phyloP scores from a whole-genome alignment of 2,329 filamentous ascomycete species.

The Botrytis fabae region DNA sequence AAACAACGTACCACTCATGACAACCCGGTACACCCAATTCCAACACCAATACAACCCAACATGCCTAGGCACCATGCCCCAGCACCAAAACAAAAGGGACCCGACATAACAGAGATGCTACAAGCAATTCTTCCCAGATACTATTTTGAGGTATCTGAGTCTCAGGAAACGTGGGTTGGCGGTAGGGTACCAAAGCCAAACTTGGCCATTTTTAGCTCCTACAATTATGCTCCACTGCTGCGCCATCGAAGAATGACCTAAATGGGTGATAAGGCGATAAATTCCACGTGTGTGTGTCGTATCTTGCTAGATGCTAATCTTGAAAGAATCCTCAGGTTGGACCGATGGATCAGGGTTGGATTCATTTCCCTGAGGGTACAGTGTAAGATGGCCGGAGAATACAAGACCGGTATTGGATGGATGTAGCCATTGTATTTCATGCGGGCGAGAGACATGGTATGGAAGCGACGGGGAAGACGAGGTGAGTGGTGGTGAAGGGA shows the following conservation, averaged over 20 bases:
- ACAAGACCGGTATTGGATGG: slow-evolving; percentile 20
- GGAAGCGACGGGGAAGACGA: not conserved
- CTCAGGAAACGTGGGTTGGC: not conserved
- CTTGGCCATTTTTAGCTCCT: slow-evolving; percentile 5
- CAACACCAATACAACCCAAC: slow-evolving; percentile 11
- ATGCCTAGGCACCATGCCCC: not conserved
- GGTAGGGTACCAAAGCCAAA: slow-evolving; percentile 3
- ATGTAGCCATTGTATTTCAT: slow-evolving; percentile 8
- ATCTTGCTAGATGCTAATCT: slow-evolving; percentile 4
- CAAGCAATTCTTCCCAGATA: not conserved
- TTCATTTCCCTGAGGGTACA: slow-evolving; percentile 1
- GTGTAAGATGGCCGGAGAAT: slow-evolving; percentile 2
- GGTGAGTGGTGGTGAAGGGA: not conserved
- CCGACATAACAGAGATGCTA: slow-evolving; percentile 3
- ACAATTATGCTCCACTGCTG: slow-evolving; percentile 8
- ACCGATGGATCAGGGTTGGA: not conserved
- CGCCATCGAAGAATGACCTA: slow-evolving; percentile 5
- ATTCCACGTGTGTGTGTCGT: slow-evolving; percentile 10
- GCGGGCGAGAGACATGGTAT: slow-evolving; percentile 7
- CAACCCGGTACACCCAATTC: not conserved
- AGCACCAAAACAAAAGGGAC: slow-evolving; percentile 8
- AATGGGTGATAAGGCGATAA: slow-evolving; percentile 1
- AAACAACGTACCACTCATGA: not conserved
- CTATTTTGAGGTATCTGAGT: slow-evolving; percentile 11
- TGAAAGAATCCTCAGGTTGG: not conserved